These are phyloP conservation scores for Fusarium guadeloupense DNA, from an alignment of 2,329 filamentous ascomycete species.

Conservation along the genomic window DNA sequence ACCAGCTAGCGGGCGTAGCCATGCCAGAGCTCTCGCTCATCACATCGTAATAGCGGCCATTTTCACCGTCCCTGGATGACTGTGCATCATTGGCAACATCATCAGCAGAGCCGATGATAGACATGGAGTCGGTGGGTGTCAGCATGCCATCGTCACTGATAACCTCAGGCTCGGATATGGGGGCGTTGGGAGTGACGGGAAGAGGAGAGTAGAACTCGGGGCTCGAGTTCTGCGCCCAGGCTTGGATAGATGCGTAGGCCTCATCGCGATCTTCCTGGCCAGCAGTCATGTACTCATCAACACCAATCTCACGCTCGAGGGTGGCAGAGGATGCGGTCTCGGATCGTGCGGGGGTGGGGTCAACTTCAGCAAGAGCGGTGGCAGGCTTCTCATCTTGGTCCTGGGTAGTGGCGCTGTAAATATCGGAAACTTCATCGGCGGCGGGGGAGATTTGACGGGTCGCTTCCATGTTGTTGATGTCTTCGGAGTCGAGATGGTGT, in stretches of 20 bases:
- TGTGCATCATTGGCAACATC: constrained; percentile 56
- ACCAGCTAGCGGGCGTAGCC: constrained; percentile 70
- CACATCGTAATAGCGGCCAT: constrained; percentile 59
- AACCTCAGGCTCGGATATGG: constrained; percentile 62
- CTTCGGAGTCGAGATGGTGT: constrained; percentile 61
- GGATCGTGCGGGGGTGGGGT: constrained; percentile 30
- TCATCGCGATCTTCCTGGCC: constrained; percentile 58
- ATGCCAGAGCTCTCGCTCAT: constrained; percentile 69
- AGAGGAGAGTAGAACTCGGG: constrained; percentile 69
- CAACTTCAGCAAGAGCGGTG: constrained; percentile 48
- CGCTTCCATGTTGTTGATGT: constrained; percentile 52
- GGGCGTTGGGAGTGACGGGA: constrained; percentile 59
- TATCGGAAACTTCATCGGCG: constrained; percentile 61
- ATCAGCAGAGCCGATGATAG: constrained; percentile 61
- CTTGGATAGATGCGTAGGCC: constrained; percentile 69
- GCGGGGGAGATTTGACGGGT: constrained; percentile 54
- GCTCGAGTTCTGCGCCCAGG: constrained; percentile 67
- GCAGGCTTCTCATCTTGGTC: constrained; percentile 38
- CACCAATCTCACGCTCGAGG: constrained; percentile 49
- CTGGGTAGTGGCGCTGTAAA: constrained; percentile 66
- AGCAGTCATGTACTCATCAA: constrained; percentile 63
- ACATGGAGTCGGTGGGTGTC: constrained; percentile 68
- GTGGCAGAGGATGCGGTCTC: constrained; percentile 41
- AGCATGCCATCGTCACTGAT: constrained; percentile 61
- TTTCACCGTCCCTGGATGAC: constrained; percentile 51